Conservation (phyloP, 1,284 basidiomycete genomes). For the Fomitiporia mediterranea region DNA sequence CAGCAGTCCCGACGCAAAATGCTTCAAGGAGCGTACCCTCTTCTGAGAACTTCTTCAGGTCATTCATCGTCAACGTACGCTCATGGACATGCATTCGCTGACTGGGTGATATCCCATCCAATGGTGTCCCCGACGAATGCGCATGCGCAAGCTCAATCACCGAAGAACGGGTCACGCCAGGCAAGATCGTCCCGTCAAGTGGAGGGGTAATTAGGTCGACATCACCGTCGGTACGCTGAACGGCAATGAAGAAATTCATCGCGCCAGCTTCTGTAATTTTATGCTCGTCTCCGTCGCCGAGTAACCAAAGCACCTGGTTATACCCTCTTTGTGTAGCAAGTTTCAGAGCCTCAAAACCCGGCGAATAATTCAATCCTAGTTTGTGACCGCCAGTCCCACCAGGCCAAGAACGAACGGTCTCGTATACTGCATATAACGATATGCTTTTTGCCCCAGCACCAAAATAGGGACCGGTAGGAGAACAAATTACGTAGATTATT, state of each 20-base stretch:
- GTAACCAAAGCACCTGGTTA: constrained; percentile 60
- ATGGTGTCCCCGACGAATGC: constrained; percentile 33
- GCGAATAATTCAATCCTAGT: constrained; percentile 68
- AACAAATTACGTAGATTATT: constrained; percentile 65
- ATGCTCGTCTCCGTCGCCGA: constrained; percentile 30
- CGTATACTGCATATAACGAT: constrained; percentile 63
- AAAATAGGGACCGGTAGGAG: constrained; percentile 73
- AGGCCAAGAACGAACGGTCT: constrained; percentile 78
- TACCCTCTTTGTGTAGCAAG: constrained; percentile 65
- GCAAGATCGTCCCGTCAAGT: constrained; percentile 70
- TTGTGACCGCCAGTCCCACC: constrained; percentile 71
- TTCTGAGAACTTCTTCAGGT: constrained; percentile 46
- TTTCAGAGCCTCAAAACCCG: constrained; percentile 61
- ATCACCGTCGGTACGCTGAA: constrained; percentile 49
- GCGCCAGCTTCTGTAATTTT: constrained; percentile 52
- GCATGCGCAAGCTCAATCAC: constrained; percentile 57
- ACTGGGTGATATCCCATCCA: constrained; percentile 38
- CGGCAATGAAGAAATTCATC: constrained; percentile 68
- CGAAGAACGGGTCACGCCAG: constrained; percentile 73
- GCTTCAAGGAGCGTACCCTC: constrained; percentile 59
- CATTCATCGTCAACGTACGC: constrained; percentile 54
- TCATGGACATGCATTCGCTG: constrained; percentile 52
- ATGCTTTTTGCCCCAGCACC: constrained; percentile 57
- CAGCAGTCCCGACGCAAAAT: constrained; percentile 73
- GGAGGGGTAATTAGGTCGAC: constrained; percentile 69